These are phyloP conservation scores for Boechera divaricarpa DNA, from an alignment of 345 rosid genomes.

Conservation along the genomic window DNA sequence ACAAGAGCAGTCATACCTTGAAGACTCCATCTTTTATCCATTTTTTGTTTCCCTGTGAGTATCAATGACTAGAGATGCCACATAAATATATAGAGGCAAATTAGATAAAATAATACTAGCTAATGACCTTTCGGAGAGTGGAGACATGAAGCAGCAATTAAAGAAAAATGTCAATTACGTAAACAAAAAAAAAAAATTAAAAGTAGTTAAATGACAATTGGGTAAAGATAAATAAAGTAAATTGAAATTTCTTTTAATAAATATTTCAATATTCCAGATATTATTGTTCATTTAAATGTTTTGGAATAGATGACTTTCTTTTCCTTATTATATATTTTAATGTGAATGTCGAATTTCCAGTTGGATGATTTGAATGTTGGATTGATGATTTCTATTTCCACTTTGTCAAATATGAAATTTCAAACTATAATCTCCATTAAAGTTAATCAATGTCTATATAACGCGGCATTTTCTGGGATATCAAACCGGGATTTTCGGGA, in stretches of 20 bases:
- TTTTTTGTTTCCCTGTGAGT: slow-evolving; percentile 7
- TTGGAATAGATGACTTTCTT: too few species aligned
- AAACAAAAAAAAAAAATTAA: neutral
- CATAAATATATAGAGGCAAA: slow-evolving; percentile 1
- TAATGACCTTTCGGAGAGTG: neutral
- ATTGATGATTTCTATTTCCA: too few species aligned
- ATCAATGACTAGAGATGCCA: neutral
- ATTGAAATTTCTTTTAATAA: too few species aligned
- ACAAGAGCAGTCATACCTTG: slow-evolving; percentile 52
- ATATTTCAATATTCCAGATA: neutral
- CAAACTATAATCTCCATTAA: too few species aligned
- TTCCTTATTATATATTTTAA: too few species aligned
- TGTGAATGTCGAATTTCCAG: too few species aligned
- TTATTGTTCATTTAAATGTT: neutral
- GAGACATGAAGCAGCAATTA: neutral
- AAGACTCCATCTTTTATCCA: slow-evolving; percentile 51
- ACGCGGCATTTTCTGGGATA: too few species aligned
- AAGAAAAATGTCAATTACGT: neutral
- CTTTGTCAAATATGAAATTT: too few species aligned
- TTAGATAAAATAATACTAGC: neutral
- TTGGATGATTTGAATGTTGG: too few species aligned
- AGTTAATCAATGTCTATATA: too few species aligned
- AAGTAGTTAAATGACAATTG: neutral
- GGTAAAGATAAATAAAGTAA: neutral
- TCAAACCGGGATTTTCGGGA: too few species aligned